Evolutionary conservation across 768 basidiomycete species (phyloP).

Genomic region (Tephrocybe sp.): DNA sequence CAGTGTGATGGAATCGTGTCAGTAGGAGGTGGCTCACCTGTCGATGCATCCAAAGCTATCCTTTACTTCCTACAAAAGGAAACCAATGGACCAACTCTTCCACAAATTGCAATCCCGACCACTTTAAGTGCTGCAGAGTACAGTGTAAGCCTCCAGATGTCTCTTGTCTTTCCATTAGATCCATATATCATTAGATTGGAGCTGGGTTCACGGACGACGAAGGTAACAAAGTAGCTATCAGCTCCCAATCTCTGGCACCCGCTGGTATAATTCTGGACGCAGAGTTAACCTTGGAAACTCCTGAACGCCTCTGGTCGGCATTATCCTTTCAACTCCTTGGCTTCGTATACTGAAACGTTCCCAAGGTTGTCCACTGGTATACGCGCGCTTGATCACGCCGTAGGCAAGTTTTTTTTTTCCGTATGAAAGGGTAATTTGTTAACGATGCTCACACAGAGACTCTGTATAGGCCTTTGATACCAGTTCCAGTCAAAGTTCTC

Average conservation of each 20-base stretch:
- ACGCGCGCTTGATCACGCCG: conserved; percentile 76
- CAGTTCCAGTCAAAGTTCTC: conserved; percentile 61
- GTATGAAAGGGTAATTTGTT: background rate
- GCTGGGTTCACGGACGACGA: conserved; percentile 74
- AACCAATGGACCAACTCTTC: conserved; percentile 47
- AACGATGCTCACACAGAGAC: conserved; percentile 42
- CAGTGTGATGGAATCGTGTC: conserved; percentile 70
- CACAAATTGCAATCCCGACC: conserved; percentile 80
- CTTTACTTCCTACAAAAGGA: conserved; percentile 62
- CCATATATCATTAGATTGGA: conserved; percentile 40
- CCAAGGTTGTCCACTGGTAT: conserved; percentile 77
- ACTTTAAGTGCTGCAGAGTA: conserved; percentile 82
- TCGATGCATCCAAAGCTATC: conserved; percentile 78
- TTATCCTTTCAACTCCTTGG: conserved; percentile 6
- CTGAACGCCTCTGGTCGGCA: conserved; percentile 69
- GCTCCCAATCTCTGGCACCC: conserved; percentile 58
- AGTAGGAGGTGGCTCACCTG: conserved; percentile 79
- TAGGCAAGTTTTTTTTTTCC: conserved; percentile 43
- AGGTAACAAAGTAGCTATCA: conserved; percentile 63
- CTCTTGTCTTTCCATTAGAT: background rate
- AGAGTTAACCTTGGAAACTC: conserved; percentile 70
- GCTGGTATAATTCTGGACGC: conserved; percentile 78
- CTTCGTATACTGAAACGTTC: conserved; percentile 5
- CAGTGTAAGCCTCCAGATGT: conserved; percentile 43
- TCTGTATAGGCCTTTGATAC: conserved; percentile 57